Evolutionary conservation across 108 stramenopile genomes (phyloP).

Genomic region (Nitzschia sp.): DNA sequence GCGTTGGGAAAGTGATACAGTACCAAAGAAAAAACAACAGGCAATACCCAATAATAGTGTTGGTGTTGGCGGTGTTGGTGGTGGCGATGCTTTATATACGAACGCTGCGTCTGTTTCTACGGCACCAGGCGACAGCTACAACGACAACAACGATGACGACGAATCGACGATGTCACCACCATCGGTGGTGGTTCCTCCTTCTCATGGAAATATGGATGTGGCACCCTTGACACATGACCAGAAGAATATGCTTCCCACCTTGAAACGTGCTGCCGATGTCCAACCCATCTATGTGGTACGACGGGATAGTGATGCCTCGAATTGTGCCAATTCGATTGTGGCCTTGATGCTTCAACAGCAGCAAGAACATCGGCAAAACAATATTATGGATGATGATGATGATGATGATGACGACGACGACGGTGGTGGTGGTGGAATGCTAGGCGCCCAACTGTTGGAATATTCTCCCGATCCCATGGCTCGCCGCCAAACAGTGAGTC

Average conservation of each 20-base stretch:
- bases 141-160: too few species aligned
- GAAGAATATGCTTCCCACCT: background rate
- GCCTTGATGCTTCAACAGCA: background rate
- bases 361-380: too few species aligned
- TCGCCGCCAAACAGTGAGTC: too few species aligned
- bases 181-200: too few species aligned
- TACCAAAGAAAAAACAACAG: background rate
- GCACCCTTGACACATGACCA: background rate
- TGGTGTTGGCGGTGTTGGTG: background rate
- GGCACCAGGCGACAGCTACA: background rate
- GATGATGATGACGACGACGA: too few species aligned
- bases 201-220: constrained; percentile 1
- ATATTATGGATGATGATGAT: too few species aligned
- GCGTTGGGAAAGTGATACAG: background rate
- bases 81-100: background rate
- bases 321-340: background rate
- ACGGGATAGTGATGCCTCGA: background rate
- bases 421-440: too few species aligned
- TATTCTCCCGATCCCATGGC: too few species aligned
- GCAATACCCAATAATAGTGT: background rate
- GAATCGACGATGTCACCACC: too few species aligned
- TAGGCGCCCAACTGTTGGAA: too few species aligned
- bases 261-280: background rate
- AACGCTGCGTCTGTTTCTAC: too few species aligned
- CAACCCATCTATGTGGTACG: background rate